Evolutionary conservation across 108 stramenopile genomes (phyloP).

Genomic region (Chaetoceros tenuissimus): DNA sequence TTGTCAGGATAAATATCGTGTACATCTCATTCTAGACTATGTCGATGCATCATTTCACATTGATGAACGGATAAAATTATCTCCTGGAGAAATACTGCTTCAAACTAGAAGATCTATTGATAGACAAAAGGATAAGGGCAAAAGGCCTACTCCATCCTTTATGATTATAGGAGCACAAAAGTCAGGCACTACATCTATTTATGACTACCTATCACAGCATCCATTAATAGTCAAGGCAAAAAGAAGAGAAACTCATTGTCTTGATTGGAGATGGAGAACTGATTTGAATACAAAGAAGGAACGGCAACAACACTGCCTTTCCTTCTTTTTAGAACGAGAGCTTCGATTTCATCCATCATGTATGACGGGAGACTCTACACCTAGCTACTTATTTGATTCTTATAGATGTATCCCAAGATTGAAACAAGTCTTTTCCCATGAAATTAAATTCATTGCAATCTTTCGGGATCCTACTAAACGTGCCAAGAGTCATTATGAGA

Average conservation of each 20-base stretch:
- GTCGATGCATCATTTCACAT: constrained; percentile 41
- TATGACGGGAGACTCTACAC: constrained; percentile 93
- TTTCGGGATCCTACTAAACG: constrained; percentile 89
- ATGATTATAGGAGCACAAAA: constrained; percentile 91
- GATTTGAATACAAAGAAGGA: constrained; percentile 25
- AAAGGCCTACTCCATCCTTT: constrained; percentile 61
- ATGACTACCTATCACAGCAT: constrained; percentile 90
- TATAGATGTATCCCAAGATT: constrained; percentile 88
- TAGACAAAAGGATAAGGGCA: constrained; percentile 42
- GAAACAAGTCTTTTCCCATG: constrained; percentile 44
- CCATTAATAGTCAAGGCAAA: constrained; percentile 69
- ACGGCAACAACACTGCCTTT: constrained; percentile 45
- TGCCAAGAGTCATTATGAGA: constrained; percentile 89
- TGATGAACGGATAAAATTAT: constrained; percentile 37
- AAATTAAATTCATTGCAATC: constrained; percentile 80
- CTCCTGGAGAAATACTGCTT: constrained; percentile 66
- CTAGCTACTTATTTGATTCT: constrained; percentile 85
- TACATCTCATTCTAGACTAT: constrained; percentile 96
- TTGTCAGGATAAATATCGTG: constrained; percentile 48
- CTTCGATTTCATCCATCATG: constrained; percentile 64
- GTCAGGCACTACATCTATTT: constrained; percentile 91
- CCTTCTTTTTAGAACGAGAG: constrained; percentile 67
- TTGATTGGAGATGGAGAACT: constrained; percentile 93
- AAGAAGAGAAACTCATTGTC: constrained; percentile 94
- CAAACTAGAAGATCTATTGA: constrained; percentile 93